Evolutionary conservation across 2,329 filamentous ascomycete genomes (phyloP), one percentile per base, ranked within the genome.

Genomic region (Colletotrichum abscissum): DNA sequence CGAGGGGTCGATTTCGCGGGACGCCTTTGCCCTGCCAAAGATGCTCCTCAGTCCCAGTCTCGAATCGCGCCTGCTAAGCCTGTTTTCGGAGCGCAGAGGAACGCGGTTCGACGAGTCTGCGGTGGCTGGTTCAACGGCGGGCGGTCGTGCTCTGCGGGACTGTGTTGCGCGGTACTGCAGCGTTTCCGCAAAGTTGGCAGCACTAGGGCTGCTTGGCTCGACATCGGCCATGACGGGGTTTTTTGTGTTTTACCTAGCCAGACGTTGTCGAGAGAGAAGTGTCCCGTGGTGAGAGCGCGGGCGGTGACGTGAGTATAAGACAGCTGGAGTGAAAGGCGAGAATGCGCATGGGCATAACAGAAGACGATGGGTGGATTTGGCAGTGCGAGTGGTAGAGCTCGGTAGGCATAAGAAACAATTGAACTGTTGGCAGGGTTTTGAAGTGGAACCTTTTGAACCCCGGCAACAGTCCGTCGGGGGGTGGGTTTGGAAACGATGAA

Each of bases 11-110:
- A 75, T 69, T 6, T 85, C 81, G 72, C 82, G 83, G 14, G 77
- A 76, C 4, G 79, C 63, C 77, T 84, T 88, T 24, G 82, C 82
- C 73, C 86, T 84, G 54, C 84, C 82, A 75, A 91, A 90, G 9
- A 91, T 82, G 74, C 81, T 86, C 66, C 87, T 83, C 62, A 90
- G 78, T 4, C 86, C 88, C 63, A 90, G 77, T 71, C 84, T 87
- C 19, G 88, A 90, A 73, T 89, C 88, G 74, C 88, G 82, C 77
- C 82, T 86, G 67, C 78, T 79, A 28, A 84, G 76, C 76, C 84
- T 88, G 59, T 84, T 83, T 5, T 73, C 71, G 8, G 80, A 75
- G 49, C 86, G 85, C 69, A 88, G 75, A 14, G 86, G 84, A 5
- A 86, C 76, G 33, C 84, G 82, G 59, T 81, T 81, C 69, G 83